Base-by-base conservation (phyloP, 345 rosid species). In the Litchi chinensis region DNA sequence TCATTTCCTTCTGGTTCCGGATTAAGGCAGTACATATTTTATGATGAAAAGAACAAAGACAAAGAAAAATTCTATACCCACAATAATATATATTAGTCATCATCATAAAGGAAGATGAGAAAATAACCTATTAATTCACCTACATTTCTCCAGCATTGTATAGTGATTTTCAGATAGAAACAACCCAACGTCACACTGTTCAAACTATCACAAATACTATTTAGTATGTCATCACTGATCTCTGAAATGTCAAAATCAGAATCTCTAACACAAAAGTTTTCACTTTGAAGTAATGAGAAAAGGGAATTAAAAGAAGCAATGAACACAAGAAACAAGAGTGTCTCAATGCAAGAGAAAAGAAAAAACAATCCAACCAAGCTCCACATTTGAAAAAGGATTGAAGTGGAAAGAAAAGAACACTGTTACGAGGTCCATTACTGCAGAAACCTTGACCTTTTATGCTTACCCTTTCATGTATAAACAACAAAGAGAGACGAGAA, bases 201-300 rank as follows among this genome's bases (percentile, higher is more conserved):
- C 70, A 79, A 67, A 71, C 79, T 39, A 81, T 70, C 83, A 68
- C 65, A 74, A 71, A 78, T 68, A 87, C 89, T 84, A 74, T 82
- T 83, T 81, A 76, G 75, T 76, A 83, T 82, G 85, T 79, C 77
- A 80, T 88, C 77, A 73, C 77, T 74, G 85, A 84, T 79, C 90
- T 77, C 59, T 80, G 89, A 90, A 83, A 83, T 65, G 91, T 90
- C 97, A 82, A 89, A 90, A 83, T 88, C 93, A 90, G 93, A 89
- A 89, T 88, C 90, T 83, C 80, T 71, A 83, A 66, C 76, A 80
- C 82, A 80, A 76, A 84, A 72, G 71, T 75, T 76, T 87, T 79
- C 73, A 80, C 88, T 86, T 89, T 82, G 82, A 69, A 74, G 81
- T 40, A 46, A 72, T 63, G 40, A 74, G 46, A 46, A 76, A 74